Conservation (phyloP, 73 alveolate genomes). For the Stentor coeruleus region DNA sequence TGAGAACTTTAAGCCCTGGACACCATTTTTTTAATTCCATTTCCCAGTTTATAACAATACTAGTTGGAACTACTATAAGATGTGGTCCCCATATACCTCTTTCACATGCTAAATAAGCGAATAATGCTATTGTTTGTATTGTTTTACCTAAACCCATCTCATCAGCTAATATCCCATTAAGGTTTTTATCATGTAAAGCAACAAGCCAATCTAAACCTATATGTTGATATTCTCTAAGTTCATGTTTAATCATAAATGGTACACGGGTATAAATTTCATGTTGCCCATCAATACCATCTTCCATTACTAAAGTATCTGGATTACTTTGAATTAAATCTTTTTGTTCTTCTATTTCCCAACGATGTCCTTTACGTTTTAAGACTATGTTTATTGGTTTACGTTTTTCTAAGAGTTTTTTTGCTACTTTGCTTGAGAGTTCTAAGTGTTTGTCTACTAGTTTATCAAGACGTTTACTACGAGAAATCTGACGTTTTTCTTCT, state of each 20-base stretch:
- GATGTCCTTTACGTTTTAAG: conserved; percentile 29
- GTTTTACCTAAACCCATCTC: conserved; percentile 98
- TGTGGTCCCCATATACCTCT: conserved; percentile 99
- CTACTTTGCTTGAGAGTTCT: conserved; percentile 82
- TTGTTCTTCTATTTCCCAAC: conserved; percentile 22
- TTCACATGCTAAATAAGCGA: conserved; percentile 86
- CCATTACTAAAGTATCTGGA: conserved; percentile 70
- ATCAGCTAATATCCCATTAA: conserved; percentile 99
- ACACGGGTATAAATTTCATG: conserved; percentile 64
- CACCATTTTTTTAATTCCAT: conserved; percentile 99
- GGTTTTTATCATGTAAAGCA: conserved; percentile 92
- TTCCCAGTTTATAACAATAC: conserved; percentile 98
- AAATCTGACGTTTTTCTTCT: conserved; percentile 68
- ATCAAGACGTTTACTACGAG: conserved; percentile 73
- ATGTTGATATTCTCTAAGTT: conserved; percentile 89
- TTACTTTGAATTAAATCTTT: conserved; percentile 51
- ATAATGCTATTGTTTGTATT: conserved; percentile 85
- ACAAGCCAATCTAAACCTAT: conserved; percentile 98
- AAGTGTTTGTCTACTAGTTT: conserved; percentile 70
- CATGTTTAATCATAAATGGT: conserved; percentile 89
- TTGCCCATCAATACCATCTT: conserved; percentile 56
- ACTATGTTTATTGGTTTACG: background rate
- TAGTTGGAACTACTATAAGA: conserved; percentile 99
- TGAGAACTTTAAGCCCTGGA: conserved; percentile 97
- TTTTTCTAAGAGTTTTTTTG: conserved; percentile 51